Conservation (phyloP, 2,329 filamentous ascomycete species). For the Grosmannia penicillata region DNA sequence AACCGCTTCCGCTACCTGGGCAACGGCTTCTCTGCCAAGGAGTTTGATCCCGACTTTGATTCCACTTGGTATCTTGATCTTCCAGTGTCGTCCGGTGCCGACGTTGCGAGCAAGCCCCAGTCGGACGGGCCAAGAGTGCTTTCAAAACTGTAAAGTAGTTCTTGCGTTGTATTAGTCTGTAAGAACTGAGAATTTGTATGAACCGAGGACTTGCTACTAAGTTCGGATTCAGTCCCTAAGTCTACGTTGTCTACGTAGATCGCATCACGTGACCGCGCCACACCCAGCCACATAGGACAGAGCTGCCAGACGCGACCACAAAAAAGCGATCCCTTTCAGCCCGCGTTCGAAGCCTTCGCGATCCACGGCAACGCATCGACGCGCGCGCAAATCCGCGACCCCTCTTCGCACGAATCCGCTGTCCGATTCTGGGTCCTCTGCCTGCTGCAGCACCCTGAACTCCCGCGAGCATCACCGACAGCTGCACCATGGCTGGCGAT, state of each 20-base stretch:
- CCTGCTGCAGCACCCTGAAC: too few relatives aligned
- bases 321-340: conserved; percentile 1
- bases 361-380: not conserved
- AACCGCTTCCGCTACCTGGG: conserved; percentile 38
- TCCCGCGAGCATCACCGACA: not conserved
- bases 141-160: not conserved
- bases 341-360: not conserved
- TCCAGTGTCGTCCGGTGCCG: not conserved
- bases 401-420: not conserved
- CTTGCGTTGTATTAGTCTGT: too few relatives aligned
- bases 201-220: too few relatives aligned
- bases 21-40: conserved; percentile 34
- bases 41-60: conserved; percentile 22
- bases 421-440: too few relatives aligned
- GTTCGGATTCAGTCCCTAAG: too few relatives aligned
- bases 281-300: not conserved
- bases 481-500: conserved; percentile 14
- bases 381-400: not conserved
- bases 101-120: not conserved
- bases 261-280: not conserved
- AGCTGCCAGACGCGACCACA: conserved; percentile 3
- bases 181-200: too few relatives aligned
- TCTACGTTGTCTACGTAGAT: not conserved
- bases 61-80: conserved; percentile 28
- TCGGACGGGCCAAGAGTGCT: not conserved